A percentile compares a stretch with the other conserved stretches of the same genome.
phyloP scores from a whole-genome alignment of 306 rosid species.

The Vicia villosa region DNA sequence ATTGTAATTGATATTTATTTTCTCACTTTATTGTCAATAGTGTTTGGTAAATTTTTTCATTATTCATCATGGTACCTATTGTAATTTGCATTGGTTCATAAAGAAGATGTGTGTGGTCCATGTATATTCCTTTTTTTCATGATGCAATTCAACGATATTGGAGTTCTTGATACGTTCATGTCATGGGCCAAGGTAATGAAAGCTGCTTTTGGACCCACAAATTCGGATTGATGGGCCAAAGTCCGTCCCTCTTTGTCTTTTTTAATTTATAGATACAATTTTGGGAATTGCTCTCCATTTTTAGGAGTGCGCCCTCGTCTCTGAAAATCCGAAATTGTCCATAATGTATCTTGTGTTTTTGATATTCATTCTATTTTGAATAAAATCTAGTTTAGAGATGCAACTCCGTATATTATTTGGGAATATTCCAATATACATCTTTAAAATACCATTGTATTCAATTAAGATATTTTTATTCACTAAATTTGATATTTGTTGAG shows the following conservation, averaged over 20 bases:
- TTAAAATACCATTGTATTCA: no score
- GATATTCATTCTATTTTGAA: no score
- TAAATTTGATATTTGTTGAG: no score
- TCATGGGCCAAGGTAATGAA: slow-evolving; percentile 24
- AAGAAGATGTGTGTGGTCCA: neutral
- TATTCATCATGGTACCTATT: neutral
- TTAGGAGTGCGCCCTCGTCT: no score
- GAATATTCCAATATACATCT: no score
- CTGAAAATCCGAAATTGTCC: no score
- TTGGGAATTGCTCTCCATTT: no score
- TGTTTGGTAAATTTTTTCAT: slow-evolving; percentile 8
- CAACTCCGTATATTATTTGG: no score
- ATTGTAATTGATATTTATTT: neutral
- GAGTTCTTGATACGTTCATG: neutral
- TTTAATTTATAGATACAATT: neutral
- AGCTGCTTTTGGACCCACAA: neutral
- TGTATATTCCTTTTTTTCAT: neutral
- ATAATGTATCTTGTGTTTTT: no score
- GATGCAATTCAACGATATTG: slow-evolving; percentile 11
- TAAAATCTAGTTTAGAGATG: no score
- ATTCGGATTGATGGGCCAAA: slow-evolving; percentile 7
- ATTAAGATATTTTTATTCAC: no score
- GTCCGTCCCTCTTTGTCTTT: slow-evolving; percentile 13
- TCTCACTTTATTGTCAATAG: neutral
- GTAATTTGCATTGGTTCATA: neutral